These are phyloP conservation scores for Dipodascopsis uninucleata DNA, from an alignment of 805 yeast genomes.

Conservation along the genomic window DNA sequence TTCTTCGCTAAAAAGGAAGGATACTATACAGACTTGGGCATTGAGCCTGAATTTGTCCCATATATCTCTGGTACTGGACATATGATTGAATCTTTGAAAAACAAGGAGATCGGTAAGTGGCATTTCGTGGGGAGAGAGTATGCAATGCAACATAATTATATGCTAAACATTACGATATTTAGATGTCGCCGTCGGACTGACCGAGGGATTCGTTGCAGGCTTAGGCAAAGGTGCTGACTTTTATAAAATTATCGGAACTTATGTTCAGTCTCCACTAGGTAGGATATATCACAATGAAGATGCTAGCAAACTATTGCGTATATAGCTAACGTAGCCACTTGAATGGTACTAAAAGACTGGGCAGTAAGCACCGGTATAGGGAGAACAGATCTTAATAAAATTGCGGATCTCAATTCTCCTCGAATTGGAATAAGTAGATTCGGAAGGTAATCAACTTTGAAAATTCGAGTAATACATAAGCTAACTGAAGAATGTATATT, in stretches of 20 bases:
- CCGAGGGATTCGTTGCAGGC: constrained; percentile 87
- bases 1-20: constrained; percentile 64
- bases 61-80: constrained; percentile 88
- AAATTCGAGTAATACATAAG: no score
- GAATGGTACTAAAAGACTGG: constrained; percentile 46
- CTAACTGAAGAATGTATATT: neutral
- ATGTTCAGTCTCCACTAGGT: constrained; percentile 79
- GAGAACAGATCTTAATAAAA: constrained; percentile 52
- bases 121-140: neutral
- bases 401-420: constrained; percentile 55
- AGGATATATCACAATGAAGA: constrained; percentile 2
- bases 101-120: constrained; percentile 49
- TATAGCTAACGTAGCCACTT: neutral
- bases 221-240: constrained; percentile 63
- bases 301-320: constrained; percentile 2
- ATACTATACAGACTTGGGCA: constrained; percentile 47
- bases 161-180: neutral
- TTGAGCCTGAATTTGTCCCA: constrained; percentile 58
- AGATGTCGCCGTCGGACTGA: constrained; percentile 78
- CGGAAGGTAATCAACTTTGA: constrained; percentile 56
- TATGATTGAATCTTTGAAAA: constrained; percentile 66
- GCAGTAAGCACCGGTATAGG: constrained; percentile 73
- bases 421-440: constrained; percentile 78
- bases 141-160: neutral
- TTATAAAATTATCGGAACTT: constrained; percentile 72